Evolutionary conservation across 768 basidiomycete genomes (phyloP).

Genomic region (Russula vinacea): DNA sequence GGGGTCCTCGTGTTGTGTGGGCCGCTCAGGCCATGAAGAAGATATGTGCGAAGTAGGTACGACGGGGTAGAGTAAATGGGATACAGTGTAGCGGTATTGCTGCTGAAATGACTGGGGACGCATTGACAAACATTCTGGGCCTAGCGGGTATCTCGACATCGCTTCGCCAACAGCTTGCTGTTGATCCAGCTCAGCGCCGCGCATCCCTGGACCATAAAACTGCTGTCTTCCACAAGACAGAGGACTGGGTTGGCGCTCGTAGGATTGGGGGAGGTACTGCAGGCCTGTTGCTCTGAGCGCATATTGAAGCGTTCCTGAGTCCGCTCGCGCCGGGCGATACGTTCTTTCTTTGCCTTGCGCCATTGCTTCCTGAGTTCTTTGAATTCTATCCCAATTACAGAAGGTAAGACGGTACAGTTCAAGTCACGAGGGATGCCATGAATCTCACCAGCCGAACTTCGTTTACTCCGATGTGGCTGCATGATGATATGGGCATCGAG

Average conservation of each 20-base stretch:
- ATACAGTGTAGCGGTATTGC: constrained; percentile 14
- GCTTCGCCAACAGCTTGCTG: constrained; percentile 10
- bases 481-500: constrained; percentile 96
- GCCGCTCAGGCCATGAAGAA: constrained; percentile 16
- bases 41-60: constrained; percentile 10
- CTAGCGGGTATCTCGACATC: constrained; percentile 3
- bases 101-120: constrained; percentile 15
- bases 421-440: background rate
- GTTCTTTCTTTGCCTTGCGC: constrained; percentile 89
- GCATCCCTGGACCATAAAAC: constrained; percentile 22
- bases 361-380: constrained; percentile 96
- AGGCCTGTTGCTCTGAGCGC: constrained; percentile 5
- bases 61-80: constrained; percentile 17
- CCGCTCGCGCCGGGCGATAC: constrained; percentile 7
- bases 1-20: constrained; percentile 15
- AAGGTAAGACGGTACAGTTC: constrained; percentile 24
- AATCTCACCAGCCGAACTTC: constrained; percentile 81
- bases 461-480: constrained; percentile 92
- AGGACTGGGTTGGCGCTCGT: constrained; percentile 11
- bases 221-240: constrained; percentile 12
- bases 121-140: constrained; percentile 6
- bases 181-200: constrained; percentile 17
- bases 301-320: constrained; percentile 10
- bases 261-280: constrained; percentile 2
- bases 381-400: constrained; percentile 64